Base-by-base conservation (phyloP, 2,329 filamentous ascomycete species). In the Alternaria gaisen region DNA sequence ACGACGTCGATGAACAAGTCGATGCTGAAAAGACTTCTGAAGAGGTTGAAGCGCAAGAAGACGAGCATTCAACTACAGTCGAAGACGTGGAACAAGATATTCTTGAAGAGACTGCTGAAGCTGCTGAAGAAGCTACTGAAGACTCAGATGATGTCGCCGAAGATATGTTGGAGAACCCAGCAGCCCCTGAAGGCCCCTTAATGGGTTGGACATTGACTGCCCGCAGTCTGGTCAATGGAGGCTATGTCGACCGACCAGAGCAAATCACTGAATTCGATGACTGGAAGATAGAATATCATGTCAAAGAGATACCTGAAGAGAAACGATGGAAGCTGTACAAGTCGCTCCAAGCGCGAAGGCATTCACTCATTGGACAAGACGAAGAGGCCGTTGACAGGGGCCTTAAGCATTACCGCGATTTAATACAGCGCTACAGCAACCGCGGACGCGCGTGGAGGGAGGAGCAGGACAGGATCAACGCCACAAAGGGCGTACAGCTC, bases 281-380 rank as follows among this genome's bases (percentile, higher is more conserved):
- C 8, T 97, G 94, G 94, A 77, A 80, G 0, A 82, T 97, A n/a
- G 88, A 95, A 69, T 97, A 97, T 78, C 84, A 88, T 36, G 80
- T 97, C 48, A 84, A 85, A 46, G 90, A 94, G 65, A 81, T 78
- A 9, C 53, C 62, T 2, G 50, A 61, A 11, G 53, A 53, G 3
- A 54, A 54, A 3, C 56, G 63, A 6, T 66, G 68, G 67, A 61
- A 34, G 28, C 44, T 72, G 30, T 77, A 76, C 59, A 62, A 65
- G 4, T 60, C 66, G 16, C 82, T 87, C 59, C 86, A 88, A 73
- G 76, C 70, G 4, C 84, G 90, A 16, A 86, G 92, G 12, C 80
- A 77, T 46, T 81, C 81, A 30, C 78, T 80, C 0, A 18, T 73
- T 34, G 67, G 66, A 60, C 28, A 75, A 73, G 61, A 75, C 78